These are phyloP conservation scores for Sporothrix brunneoviolacea DNA, from an alignment of 2,329 filamentous ascomycete species.

Conservation along the genomic window DNA sequence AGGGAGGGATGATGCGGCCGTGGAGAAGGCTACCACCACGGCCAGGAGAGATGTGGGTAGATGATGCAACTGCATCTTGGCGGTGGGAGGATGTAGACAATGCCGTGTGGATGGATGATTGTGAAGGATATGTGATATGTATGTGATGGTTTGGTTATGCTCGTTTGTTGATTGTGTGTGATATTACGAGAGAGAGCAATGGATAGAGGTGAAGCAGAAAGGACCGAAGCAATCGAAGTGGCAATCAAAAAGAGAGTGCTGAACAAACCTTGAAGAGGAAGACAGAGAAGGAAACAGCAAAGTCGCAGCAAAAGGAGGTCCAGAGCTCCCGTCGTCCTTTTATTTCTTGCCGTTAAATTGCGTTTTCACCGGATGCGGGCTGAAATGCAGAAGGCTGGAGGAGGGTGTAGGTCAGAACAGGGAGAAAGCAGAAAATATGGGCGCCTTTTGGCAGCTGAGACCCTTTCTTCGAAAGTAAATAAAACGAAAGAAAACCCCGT, in stretches of 20 bases:
- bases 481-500: constrained; percentile 3
- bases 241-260: not conserved
- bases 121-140: no score
- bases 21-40: constrained; percentile 14
- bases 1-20: constrained; percentile 17
- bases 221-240: not conserved
- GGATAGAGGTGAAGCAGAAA: no score
- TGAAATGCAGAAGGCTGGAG: constrained; percentile 10
- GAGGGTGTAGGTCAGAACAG: no score
- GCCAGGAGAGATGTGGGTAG: constrained; percentile 14
- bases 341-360: not conserved
- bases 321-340: not conserved
- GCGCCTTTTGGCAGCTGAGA: not conserved
- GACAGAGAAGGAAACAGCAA: not conserved
- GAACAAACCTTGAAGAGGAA: not conserved
- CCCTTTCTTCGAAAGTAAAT: constrained; percentile 5
- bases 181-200: not conserved
- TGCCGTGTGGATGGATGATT: not conserved
- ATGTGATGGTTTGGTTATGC: not conserved
- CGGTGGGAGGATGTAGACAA: not conserved
- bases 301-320: not conserved
- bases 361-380: not conserved
- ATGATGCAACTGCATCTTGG: constrained; percentile 19
- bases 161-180: not conserved
- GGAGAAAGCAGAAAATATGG: no score